phyloP scores from a whole-genome alignment of 306 rosid species.

The Glycyrrhiza uralensis region DNA sequence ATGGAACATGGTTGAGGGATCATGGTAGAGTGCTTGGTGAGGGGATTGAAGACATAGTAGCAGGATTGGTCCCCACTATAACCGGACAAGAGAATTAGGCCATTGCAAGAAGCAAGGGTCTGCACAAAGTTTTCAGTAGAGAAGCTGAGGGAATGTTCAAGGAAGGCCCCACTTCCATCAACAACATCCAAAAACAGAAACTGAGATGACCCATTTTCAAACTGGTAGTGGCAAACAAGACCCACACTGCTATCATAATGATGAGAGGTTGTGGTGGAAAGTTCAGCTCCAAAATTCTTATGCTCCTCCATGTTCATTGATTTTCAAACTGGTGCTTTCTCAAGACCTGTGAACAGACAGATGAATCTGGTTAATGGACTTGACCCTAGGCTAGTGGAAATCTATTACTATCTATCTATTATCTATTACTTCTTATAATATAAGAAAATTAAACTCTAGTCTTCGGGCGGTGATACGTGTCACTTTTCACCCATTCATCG shows the following conservation, averaged over 20 bases:
- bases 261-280: slow-evolving; percentile 2
- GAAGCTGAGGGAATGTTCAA: slow-evolving; percentile 24
- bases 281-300: not conserved
- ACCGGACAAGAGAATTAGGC: slow-evolving; percentile 29
- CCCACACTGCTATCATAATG: not conserved
- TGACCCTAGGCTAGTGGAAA: not conserved
- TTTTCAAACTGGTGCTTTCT: slow-evolving; percentile 2
- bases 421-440: too few relatives aligned
- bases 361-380: not conserved
- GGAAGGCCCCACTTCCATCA: not conserved
- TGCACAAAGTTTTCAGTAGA: slow-evolving; percentile 34
- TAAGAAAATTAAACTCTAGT: too few relatives aligned
- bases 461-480: too few relatives aligned
- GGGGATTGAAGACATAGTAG: slow-evolving; percentile 32
- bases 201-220: slow-evolving; percentile 44
- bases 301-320: slow-evolving; percentile 25
- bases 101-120: slow-evolving; percentile 36
- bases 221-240: slow-evolving; percentile 37
- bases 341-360: not conserved
- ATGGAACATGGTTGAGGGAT: slow-evolving; percentile 16
- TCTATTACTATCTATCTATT: too few relatives aligned
- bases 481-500: not conserved
- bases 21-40: not conserved
- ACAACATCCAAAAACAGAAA: slow-evolving; percentile 16
- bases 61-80: slow-evolving; percentile 18